A percentile compares a stretch with the other conserved stretches of the same genome.
Conservation (phyloP, 306 rosid species). For the Glycine soja region DNA sequence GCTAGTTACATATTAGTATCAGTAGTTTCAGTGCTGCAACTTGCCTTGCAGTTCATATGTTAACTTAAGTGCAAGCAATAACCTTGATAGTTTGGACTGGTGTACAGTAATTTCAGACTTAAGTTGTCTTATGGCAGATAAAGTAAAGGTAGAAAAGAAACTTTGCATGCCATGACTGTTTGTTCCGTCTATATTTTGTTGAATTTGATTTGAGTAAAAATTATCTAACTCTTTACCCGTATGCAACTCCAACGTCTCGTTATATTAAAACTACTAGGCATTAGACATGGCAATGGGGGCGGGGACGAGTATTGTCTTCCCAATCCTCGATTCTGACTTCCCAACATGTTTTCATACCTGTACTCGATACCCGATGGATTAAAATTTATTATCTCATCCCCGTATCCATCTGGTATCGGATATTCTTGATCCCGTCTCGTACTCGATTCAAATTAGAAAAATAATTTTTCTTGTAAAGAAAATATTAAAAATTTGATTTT, state of each 20-base stretch:
- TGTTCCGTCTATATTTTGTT: not conserved
- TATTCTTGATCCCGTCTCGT: too few relatives aligned
- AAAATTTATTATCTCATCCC: too few relatives aligned
- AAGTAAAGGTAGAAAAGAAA: not conserved
- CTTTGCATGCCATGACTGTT: not conserved
- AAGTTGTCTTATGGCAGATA: not conserved
- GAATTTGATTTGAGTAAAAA: not conserved
- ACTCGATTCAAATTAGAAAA: too few relatives aligned
- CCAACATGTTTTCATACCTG: too few relatives aligned
- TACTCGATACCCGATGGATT: too few relatives aligned
- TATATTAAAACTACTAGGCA: not conserved
- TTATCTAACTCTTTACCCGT: not conserved
- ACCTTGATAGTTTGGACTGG: not conserved
- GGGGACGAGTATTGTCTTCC: too few relatives aligned
- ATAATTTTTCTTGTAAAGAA: too few relatives aligned
- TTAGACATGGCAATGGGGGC: too few relatives aligned
- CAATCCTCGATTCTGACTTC: too few relatives aligned
- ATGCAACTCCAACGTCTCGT: too few relatives aligned
- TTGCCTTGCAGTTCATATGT: slow-evolving; percentile 9
- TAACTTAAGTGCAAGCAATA: not conserved
- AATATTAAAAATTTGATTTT: too few relatives aligned
- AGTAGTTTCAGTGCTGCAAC: not conserved
- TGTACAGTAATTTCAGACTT: slow-evolving; percentile 24
- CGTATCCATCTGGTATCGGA: too few relatives aligned
- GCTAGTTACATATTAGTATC: slow-evolving; percentile 40